Percentiles rank a stretch among this genome's conserved stretches.
phyloP scores from a whole-genome alignment of 2,329 filamentous ascomycete genomes.

The Fusarium sterilihyphosum region DNA sequence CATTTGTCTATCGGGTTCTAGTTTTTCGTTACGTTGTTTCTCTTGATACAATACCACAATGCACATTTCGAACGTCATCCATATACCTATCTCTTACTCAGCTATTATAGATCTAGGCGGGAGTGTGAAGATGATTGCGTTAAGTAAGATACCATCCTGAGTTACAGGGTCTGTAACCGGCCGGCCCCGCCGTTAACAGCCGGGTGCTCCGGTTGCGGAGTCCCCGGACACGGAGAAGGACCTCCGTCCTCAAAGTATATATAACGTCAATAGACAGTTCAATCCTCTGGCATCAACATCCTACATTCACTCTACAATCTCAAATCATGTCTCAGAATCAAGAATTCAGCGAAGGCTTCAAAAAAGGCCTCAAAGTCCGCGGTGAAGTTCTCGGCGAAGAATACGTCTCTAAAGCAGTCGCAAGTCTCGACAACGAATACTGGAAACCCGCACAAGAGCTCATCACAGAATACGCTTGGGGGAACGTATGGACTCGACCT shows the following conservation, averaged over 20 bases:
- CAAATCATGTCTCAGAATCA: conserved; percentile 1
- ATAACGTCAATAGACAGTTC: not conserved
- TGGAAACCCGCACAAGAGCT: conserved; percentile 31
- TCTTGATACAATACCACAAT: too few species aligned
- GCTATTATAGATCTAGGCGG: too few species aligned
- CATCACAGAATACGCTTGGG: conserved; percentile 31
- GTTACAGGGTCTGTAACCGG: too few species aligned
- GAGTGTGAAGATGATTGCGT: too few species aligned
- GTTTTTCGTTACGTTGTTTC: too few species aligned
- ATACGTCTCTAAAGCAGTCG: conserved; percentile 31
- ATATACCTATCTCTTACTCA: too few species aligned
- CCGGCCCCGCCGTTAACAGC: not conserved
- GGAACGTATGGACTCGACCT: conserved; percentile 23
- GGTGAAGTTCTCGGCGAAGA: conserved; percentile 30
- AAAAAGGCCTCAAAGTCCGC: conserved; percentile 10
- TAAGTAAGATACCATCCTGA: too few species aligned
- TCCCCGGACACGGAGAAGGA: not conserved
- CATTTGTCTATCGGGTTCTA: too few species aligned
- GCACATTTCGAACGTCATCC: too few species aligned
- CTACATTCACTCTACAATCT: too few species aligned
- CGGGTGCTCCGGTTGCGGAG: conserved; percentile 7
- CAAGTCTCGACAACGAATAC: conserved; percentile 25
- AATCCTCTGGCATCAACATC: too few species aligned
- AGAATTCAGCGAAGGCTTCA: conserved; percentile 15
- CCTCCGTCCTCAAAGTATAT: not conserved